Evolutionary conservation across 2,329 filamentous ascomycete species (phyloP), one percentile per base, ranked within the genome.

Genomic region (Shiraia sp.): DNA sequence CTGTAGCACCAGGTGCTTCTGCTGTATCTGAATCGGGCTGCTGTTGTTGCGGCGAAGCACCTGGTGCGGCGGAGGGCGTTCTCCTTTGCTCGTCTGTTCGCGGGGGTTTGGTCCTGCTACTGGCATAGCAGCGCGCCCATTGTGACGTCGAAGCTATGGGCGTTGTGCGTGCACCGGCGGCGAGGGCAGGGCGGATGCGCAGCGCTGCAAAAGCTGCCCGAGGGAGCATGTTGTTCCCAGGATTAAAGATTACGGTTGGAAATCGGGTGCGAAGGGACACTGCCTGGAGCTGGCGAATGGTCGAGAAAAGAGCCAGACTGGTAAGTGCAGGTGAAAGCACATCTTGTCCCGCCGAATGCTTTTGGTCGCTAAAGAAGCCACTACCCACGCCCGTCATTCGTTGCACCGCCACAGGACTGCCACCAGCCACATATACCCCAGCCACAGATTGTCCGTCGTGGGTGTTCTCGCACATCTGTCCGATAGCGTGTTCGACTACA

Each of bases 171-270:
- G 53, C 55, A 42, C 58, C 47, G 34, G 50, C 47, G 35, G 50
- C 46, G 32, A 59, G 37, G 41, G 55, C 47, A 41, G 66, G 56
- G 28, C 57, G 57, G 37, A 37, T 50, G 50, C 60, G 57, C 56
- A 69, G 49, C n/a, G 64, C 57, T 53, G 66, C 58, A 35, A 57
- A 26, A 15, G 66, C 66, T 43, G 63, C 61, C 40, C 67, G 57
- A 17, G 65, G 47, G 35, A 71, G 65, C 68, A 71, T 71, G 44
- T 39, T 43, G 31, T 15, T 17, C 16, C 15, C 10, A 37, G 9
- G 23, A 46, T 26, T 53, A 52, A 23, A 55, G 48, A 60, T 58
- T 55, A 58, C 16, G 48, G 51, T 27, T 31, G 19, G 25, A 36
- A 32, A 29, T 40, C 26, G 32, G 16, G 25, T 22, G 10, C 30